A percentile compares a stretch with the other conserved stretches of the same genome.
phyloP scores from a whole-genome alignment of 306 rosid species.

The Vigna hirtella region DNA sequence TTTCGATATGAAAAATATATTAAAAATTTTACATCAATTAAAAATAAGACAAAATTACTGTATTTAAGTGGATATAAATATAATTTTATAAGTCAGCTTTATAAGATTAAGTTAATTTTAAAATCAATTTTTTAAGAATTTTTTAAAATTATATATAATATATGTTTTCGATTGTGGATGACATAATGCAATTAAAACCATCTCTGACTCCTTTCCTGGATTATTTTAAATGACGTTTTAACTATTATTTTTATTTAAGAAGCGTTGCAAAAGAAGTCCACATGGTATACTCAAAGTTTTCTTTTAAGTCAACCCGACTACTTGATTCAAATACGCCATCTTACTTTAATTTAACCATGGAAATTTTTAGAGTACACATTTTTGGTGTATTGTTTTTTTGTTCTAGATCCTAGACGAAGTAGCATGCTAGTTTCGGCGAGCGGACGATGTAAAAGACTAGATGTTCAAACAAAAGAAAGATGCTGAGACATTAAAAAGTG shows the following conservation, averaged over 20 bases:
- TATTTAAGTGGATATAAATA: too few relatives aligned
- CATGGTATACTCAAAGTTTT: neutral
- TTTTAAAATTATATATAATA: neutral
- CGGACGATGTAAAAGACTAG: neutral
- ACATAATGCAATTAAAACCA: neutral
- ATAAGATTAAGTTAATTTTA: too few relatives aligned
- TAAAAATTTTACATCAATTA: too few relatives aligned
- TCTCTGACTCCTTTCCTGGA: neutral
- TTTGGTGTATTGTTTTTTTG: neutral
- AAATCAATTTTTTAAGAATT: too few relatives aligned
- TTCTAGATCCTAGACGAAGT: constrained; percentile 38
- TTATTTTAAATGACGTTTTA: constrained; percentile 1
- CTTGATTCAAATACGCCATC: neutral
- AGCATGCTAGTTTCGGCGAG: constrained; percentile 24
- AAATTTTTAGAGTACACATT: neutral
- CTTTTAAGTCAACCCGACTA: constrained; percentile 1
- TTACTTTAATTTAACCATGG: constrained; percentile 18
- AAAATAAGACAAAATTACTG: too few relatives aligned
- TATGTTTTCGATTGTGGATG: neutral
- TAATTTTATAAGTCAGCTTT: too few relatives aligned
- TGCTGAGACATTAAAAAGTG: constrained; percentile 18
- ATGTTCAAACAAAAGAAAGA: constrained; percentile 1
- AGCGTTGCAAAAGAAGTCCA: neutral
- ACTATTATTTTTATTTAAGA: neutral
- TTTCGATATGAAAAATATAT: too few relatives aligned